Conservation (phyloP, 768 basidiomycete species). For the Boletus patriciae region DNA sequence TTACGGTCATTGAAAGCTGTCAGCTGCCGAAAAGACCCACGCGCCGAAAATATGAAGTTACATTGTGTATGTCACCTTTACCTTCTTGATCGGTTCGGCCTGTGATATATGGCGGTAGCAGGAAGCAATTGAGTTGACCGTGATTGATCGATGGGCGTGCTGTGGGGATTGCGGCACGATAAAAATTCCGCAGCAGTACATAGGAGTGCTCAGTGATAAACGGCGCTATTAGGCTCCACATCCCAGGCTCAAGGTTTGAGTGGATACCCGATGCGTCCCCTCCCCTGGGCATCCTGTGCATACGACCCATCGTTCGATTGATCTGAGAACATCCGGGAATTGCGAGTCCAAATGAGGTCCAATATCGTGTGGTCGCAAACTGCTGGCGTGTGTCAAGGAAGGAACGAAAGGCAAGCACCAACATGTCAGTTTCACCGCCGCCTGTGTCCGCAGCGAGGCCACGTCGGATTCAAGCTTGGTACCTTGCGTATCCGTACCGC, state of each 20-base stretch:
- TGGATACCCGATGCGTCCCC: slow-evolving; percentile 14
- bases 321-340: slow-evolving; percentile 6
- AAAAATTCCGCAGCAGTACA: slow-evolving; percentile 4
- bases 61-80: slow-evolving; percentile 18
- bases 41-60: slow-evolving; percentile 10
- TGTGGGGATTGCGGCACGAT: slow-evolving; percentile 12
- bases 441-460: slow-evolving; percentile 6
- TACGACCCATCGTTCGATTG: slow-evolving; percentile 1
- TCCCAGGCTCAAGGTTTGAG: slow-evolving; percentile 10
- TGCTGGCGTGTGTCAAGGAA: slow-evolving; percentile 12
- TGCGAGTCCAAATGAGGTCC: slow-evolving; percentile 15
- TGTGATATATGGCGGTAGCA: slow-evolving; percentile 11
- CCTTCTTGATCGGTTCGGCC: slow-evolving; percentile 12
- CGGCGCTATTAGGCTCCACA: slow-evolving; percentile 4
- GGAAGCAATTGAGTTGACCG: slow-evolving; percentile 13
- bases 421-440: slow-evolving; percentile 1
- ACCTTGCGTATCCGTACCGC: slow-evolving; percentile 15
- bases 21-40: slow-evolving; percentile 7
- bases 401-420: neutral
- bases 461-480: slow-evolving; percentile 15
- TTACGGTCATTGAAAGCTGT: slow-evolving; percentile 15
- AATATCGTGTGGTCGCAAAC: slow-evolving; percentile 6
- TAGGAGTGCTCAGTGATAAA: slow-evolving; percentile 17
- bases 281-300: slow-evolving; percentile 12
- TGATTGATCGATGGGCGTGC: slow-evolving; percentile 18